Evolutionary conservation across 2,329 filamentous ascomycete species (phyloP).

Genomic region (Beauveria varroae): DNA sequence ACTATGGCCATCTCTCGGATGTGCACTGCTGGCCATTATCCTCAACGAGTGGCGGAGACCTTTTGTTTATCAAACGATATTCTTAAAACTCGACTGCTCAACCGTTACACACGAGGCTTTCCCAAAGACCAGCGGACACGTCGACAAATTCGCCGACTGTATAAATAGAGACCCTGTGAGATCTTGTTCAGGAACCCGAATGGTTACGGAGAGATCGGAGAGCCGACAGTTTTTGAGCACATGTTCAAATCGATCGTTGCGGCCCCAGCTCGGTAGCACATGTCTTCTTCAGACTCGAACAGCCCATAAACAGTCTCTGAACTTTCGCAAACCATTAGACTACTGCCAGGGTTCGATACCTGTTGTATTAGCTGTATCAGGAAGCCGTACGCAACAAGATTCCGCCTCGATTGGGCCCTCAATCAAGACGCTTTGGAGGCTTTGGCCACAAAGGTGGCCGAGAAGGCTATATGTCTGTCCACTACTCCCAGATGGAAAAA

Average conservation of each 20-base stretch:
- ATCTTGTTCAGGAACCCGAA: conserved; percentile 56
- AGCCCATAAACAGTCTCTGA: conserved; percentile 62
- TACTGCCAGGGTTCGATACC: conserved; percentile 59
- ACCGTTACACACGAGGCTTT: conserved; percentile 63
- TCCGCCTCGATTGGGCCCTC: conserved; percentile 52
- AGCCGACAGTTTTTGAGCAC: conserved; percentile 61
- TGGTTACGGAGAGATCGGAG: conserved; percentile 50
- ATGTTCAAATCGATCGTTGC: conserved; percentile 66
- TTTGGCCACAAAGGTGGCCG: conserved; percentile 24
- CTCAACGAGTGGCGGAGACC: conserved; percentile 13
- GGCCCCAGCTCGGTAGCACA: conserved; percentile 56
- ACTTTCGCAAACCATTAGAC: conserved; percentile 60
- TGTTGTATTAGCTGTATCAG: conserved; percentile 65
- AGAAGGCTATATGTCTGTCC: conserved; percentile 12
- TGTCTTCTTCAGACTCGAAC: conserved; percentile 59
- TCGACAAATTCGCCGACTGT: conserved; percentile 66
- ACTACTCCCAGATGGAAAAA: conserved; percentile 13
- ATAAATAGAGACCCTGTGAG: conserved; percentile 62
- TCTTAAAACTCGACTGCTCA: conserved; percentile 58
- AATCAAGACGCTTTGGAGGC: conserved; percentile 56
- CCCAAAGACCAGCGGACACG: conserved; percentile 61
- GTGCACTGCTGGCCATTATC: conserved; percentile 13
- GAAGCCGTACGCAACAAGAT: conserved; percentile 67
- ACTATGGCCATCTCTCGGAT: conserved; percentile 15
- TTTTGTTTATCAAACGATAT: conserved; percentile 15